Conservation (phyloP, 129 eudicot genomes). For the Artemisia argyi region DNA sequence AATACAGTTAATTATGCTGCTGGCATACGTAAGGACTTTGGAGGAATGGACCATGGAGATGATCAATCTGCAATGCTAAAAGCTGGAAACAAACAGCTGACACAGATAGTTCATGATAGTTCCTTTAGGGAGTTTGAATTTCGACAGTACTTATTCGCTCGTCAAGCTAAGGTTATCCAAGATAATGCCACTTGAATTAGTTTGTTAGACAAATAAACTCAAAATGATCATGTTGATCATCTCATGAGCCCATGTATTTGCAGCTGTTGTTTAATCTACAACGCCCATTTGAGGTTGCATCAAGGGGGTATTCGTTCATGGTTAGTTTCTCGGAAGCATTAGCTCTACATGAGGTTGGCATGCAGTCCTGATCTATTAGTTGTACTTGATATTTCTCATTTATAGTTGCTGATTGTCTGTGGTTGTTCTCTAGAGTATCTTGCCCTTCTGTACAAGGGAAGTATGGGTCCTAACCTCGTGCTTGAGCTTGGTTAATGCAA, state of each 20-base stretch:
- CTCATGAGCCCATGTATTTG: slow-evolving; percentile 12
- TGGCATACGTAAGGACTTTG: slow-evolving; percentile 73
- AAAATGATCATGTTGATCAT: not conserved
- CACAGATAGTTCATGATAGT: slow-evolving; percentile 85
- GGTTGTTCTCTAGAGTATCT: slow-evolving; percentile 48
- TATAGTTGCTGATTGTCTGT: slow-evolving; percentile 15
- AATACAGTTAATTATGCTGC: slow-evolving; percentile 60
- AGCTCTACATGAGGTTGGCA: slow-evolving; percentile 71
- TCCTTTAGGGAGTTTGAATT: slow-evolving; percentile 94
- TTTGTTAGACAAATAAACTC: slow-evolving; percentile 1
- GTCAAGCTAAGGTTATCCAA: slow-evolving; percentile 83
- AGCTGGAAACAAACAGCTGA: slow-evolving; percentile 65
- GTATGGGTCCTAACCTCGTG: slow-evolving; percentile 89
- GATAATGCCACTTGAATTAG: not conserved
- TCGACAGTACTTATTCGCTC: slow-evolving; percentile 90
- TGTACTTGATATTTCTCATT: not conserved
- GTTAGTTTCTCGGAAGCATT: slow-evolving; percentile 83
- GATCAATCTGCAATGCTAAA: slow-evolving; percentile 84
- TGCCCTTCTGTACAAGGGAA: slow-evolving; percentile 92
- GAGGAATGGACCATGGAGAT: slow-evolving; percentile 85
- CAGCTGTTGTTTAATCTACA: slow-evolving; percentile 81
- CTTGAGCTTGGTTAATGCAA: slow-evolving; percentile 71
- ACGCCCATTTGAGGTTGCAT: slow-evolving; percentile 92
- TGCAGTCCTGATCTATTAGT: slow-evolving; percentile 2
- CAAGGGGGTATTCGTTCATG: slow-evolving; percentile 79